These are phyloP conservation scores for Trypanosoma platydactyli DNA, from an alignment of 208 protist species.

Conservation along the genomic window DNA sequence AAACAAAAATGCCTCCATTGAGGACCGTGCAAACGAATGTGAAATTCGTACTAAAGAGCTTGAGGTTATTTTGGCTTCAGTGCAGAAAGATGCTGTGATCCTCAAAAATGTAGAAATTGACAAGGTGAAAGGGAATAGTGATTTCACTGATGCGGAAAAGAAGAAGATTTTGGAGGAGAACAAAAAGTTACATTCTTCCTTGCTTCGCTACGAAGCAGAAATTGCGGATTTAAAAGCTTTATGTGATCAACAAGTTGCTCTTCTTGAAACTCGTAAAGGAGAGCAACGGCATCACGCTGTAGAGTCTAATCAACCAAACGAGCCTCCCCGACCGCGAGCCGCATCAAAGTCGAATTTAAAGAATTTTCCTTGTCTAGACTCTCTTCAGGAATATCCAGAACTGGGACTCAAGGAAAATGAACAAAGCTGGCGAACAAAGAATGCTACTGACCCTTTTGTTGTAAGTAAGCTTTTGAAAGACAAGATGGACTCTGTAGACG, in stretches of 20 bases:
- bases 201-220: constrained; percentile 9
- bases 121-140: constrained; percentile 1
- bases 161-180: constrained; percentile 19
- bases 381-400: constrained; percentile 16
- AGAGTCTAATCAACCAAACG: constrained; percentile 51
- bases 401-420: constrained; percentile 20
- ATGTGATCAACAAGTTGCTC: constrained; percentile 25
- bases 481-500: constrained; percentile 70
- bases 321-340: constrained; percentile 15
- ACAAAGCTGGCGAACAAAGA: not conserved
- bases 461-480: constrained; percentile 56
- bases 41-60: constrained; percentile 49
- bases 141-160: constrained; percentile 11
- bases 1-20: constrained; percentile 34
- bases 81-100: constrained; percentile 23
- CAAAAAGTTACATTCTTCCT: constrained; percentile 8
- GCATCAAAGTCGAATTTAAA: not conserved
- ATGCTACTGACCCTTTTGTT: constrained; percentile 1
- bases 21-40: constrained; percentile 41
- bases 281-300: constrained; percentile 46
- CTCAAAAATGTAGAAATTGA: constrained; percentile 6
- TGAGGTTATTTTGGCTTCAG: constrained; percentile 41
- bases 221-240: constrained; percentile 19
- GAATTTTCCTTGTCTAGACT: constrained; percentile 13
- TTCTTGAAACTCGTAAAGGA: constrained; percentile 36